Evolutionary conservation across 768 basidiomycete species (phyloP).

Genomic region (Fomitopsis pulvina): DNA sequence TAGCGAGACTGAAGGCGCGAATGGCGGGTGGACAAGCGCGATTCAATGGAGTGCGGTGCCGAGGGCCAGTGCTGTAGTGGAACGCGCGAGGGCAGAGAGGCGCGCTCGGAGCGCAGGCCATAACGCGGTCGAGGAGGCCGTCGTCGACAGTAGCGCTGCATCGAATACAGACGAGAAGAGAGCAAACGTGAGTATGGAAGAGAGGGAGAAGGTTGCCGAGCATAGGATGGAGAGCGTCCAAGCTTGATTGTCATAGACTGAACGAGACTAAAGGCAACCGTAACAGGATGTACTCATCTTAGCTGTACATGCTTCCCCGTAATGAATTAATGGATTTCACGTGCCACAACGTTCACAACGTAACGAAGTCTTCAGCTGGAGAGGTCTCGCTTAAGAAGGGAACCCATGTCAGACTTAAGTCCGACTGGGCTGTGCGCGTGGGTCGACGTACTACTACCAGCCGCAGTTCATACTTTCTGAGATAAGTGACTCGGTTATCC

Average conservation of each 20-base stretch:
- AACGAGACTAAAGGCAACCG: background rate
- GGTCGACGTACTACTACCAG: no score
- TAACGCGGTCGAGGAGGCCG: background rate
- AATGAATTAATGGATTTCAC: no score
- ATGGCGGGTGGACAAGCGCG: background rate
- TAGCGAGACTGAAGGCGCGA: background rate
- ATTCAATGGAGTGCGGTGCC: slow-evolving; percentile 2
- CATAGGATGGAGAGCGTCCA: background rate
- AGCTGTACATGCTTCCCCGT: no score
- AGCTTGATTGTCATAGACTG: background rate
- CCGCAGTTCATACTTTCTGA: no score
- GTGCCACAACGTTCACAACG: no score
- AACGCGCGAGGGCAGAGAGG: background rate
- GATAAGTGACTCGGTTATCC: no score
- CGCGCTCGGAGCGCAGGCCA: background rate
- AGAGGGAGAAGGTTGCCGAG: slow-evolving; percentile 2
- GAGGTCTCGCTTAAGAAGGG: no score
- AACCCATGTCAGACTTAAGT: no score
- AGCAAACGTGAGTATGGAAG: background rate
- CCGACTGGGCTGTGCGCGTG: no score
- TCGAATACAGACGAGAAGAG: background rate
- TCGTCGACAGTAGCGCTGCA: background rate
- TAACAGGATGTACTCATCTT: no score
- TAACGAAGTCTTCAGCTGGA: no score
- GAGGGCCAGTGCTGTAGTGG: background rate